Conservation (phyloP, 257 asterid genomes). For the Prunella vulgaris region DNA sequence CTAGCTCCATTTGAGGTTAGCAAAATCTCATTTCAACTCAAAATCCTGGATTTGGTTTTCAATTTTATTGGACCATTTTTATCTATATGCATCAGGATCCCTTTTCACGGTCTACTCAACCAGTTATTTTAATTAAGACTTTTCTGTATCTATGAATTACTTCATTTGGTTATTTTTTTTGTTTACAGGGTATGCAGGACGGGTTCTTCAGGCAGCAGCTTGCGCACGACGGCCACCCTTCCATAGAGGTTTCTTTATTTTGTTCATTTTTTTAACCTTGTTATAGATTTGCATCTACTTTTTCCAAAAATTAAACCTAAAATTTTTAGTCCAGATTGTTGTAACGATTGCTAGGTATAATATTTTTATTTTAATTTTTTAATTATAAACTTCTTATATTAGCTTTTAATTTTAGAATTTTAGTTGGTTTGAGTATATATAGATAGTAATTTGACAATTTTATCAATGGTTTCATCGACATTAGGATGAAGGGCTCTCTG, state of each 20-base stretch:
- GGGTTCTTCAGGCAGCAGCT: conserved; percentile 47
- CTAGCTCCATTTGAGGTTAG: background rate
- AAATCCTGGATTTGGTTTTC: background rate
- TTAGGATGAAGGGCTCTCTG: conserved; percentile 62
- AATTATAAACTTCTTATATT: too few species aligned
- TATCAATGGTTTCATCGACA: conserved; percentile 13
- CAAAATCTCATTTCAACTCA: background rate
- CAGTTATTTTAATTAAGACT: background rate
- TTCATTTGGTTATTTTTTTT: conserved; percentile 6
- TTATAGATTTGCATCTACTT: background rate
- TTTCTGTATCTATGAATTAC: background rate
- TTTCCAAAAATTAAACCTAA: conserved; percentile 1
- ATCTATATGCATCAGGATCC: background rate
- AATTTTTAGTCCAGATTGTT: background rate
- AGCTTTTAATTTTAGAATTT: background rate
- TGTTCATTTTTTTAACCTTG: conserved; percentile 10
- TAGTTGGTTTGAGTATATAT: background rate
- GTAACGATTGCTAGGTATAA: background rate
- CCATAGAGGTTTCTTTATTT: conserved; percentile 49
- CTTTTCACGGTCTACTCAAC: background rate
- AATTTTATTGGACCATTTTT: background rate
- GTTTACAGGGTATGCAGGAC: conserved; percentile 43
- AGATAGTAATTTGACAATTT: conserved; percentile 14
- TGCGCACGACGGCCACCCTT: conserved; percentile 43
- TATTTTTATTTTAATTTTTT: background rate